These are phyloP conservation scores for Scedosporium apiospermum DNA, from an alignment of 2,329 filamentous ascomycete species.

Conservation along the genomic window DNA sequence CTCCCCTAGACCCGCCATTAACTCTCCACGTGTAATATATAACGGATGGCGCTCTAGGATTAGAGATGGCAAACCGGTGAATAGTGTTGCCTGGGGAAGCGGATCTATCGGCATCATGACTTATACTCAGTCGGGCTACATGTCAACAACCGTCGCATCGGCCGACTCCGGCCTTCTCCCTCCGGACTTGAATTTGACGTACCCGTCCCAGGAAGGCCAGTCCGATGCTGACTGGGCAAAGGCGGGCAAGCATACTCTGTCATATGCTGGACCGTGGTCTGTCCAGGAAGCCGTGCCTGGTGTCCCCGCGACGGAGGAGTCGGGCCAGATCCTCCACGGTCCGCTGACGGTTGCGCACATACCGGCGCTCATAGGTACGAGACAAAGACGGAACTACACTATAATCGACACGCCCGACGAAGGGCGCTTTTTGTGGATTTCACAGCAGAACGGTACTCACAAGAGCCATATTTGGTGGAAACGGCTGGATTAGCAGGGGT, in stretches of 20 bases:
- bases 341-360: conserved; percentile 16
- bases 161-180: conserved; percentile 17
- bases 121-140: conserved; percentile 16
- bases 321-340: conserved; percentile 18
- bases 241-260: conserved; percentile 16
- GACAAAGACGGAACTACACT: conserved; percentile 13
- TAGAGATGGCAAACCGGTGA: not conserved
- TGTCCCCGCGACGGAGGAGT: not conserved
- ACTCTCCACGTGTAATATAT: not conserved
- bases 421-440: not conserved
- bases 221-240: conserved; percentile 18
- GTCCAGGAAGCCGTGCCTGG: conserved; percentile 15
- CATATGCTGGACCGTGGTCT: conserved; percentile 16
- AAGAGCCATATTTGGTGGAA: not conserved
- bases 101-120: conserved; percentile 16
- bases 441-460: not conserved
- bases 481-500: not conserved
- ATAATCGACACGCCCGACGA: conserved; percentile 5
- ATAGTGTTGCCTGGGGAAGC: conserved; percentile 10
- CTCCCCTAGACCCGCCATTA: not conserved
- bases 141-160: conserved; percentile 19
- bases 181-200: conserved; percentile 11
- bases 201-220: conserved; percentile 12
- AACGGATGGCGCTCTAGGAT: too few relatives aligned
- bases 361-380: conserved; percentile 15